Base-by-base conservation (phyloP, 2,329 filamentous ascomycete genomes). In the Verticillium isaacii region DNA sequence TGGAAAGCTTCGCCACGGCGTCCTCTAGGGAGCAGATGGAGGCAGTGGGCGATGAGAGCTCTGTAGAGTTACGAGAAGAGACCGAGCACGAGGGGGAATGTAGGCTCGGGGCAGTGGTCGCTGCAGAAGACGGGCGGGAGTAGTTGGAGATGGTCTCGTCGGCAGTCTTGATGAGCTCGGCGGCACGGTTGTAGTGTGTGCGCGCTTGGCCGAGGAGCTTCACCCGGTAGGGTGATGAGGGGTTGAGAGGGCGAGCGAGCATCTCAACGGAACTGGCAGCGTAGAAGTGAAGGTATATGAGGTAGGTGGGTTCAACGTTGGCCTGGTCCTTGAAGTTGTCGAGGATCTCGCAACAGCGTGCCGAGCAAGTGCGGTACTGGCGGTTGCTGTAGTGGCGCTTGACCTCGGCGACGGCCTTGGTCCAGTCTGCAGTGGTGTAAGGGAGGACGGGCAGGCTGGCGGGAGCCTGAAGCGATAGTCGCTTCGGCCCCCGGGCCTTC, bases 281-380 rank as follows among this genome's bases (percentile, higher is more conserved):
- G 64, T 86, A 87, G 69, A 87, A 86, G 69, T 85, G 80, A 6
- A 87, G 76, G 63, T 85, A 86, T 65, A 87, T 82, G 37, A 85
- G 74, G 67, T 86, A 82, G 7, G 82, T 74, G 2, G 83, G 81
- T 68, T 85, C 81, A 23, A 82, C 73, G 32, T 75, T 69, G 14
- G 75, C 74, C 69, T 72, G n/a, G 57, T 82, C 75, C 65, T 77
- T 79, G 57, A 81, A 71, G 61, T 76, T 78, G 52, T 80, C 77
- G 37, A 87, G 69, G 41, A 86, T 79, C 67, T 85, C 82, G 57
- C 74, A 76, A 69, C 84, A 87, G 55, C 79, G 75, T 32, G 78
- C 73, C 45, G 80, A 80, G 71, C 85, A 87, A 8, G 80, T 78
- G 11, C 82, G 79, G 67, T 84, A 85, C 61, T 79, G 77, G 61